Evolutionary conservation across 108 stramenopile species (phyloP).

Genomic region (Nitzschia putrida): DNA sequence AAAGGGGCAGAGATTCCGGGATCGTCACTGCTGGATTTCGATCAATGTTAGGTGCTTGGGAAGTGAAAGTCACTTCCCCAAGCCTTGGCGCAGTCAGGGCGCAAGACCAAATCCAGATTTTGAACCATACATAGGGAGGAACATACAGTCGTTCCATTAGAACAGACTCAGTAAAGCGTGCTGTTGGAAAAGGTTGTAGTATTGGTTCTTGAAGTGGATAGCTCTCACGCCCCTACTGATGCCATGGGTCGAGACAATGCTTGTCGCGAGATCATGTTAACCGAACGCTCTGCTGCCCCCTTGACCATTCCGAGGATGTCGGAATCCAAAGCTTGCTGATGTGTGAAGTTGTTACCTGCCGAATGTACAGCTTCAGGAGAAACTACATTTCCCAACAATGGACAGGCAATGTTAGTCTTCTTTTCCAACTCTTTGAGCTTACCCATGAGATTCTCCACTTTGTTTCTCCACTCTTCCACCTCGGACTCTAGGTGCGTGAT

Average conservation of each 20-base stretch:
- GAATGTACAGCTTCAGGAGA: slow-evolving; percentile 1
- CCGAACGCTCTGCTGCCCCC: slow-evolving; percentile 63
- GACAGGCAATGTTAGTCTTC: neutral
- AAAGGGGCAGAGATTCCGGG: slow-evolving; percentile 4
- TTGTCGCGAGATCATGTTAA: slow-evolving; percentile 88
- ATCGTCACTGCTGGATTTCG: slow-evolving; percentile 88
- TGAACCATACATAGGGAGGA: slow-evolving; percentile 11
- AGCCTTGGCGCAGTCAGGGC: neutral
- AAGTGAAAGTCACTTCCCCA: neutral
- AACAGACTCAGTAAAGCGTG: neutral
- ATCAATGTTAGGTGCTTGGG: slow-evolving; percentile 33
- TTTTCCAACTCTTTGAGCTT: slow-evolving; percentile 54
- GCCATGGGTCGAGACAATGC: slow-evolving; percentile 82
- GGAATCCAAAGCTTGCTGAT: slow-evolving; percentile 24
- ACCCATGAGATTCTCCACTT: slow-evolving; percentile 61
- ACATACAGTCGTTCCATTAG: neutral
- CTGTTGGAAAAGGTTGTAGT: neutral
- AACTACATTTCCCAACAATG: neutral
- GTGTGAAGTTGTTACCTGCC: slow-evolving; percentile 29
- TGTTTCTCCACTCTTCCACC: slow-evolving; percentile 63
- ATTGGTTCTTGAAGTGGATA: too few relatives aligned
- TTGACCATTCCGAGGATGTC: slow-evolving; percentile 4
- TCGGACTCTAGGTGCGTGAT: slow-evolving; percentile 77
- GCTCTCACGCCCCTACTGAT: neutral
- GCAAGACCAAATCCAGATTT: neutral